Percentiles rank a stretch among this genome's conserved stretches.
These are phyloP conservation scores for Solanum hybrid DNA, from an alignment of 305 asterid genomes.

Conservation along the genomic window DNA sequence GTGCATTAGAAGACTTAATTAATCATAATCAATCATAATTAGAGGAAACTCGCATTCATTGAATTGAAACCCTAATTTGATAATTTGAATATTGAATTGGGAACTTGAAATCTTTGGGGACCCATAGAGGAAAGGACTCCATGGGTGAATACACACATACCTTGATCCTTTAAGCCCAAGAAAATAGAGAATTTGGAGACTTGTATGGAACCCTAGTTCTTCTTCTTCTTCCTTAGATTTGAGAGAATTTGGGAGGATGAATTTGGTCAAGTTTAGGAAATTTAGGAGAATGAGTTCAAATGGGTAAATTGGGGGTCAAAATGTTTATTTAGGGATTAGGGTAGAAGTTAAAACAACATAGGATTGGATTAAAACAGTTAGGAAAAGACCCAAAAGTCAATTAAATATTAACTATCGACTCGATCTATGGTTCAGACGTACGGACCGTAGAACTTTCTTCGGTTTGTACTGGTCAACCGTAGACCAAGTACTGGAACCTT, in stretches of 20 bases:
- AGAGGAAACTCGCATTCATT: not conserved
- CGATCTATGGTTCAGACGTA: not conserved
- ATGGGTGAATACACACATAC: not conserved
- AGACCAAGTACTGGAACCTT: not conserved
- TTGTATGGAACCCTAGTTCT: not conserved
- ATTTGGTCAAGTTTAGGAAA: not conserved
- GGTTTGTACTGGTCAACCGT: not conserved
- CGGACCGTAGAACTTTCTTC: not conserved
- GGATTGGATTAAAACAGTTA: not conserved
- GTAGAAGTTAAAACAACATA: not conserved
- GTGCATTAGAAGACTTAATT: not conserved
- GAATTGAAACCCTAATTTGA: not conserved
- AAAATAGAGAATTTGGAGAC: not conserved
- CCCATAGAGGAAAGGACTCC: not conserved
- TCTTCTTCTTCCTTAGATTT: not conserved
- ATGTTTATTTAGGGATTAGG: not conserved
- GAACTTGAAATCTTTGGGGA: not conserved
- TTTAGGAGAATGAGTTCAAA: not conserved
- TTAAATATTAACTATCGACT: not conserved
- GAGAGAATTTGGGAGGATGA: not conserved
- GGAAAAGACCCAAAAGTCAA: not conserved
- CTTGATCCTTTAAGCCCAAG: not conserved
- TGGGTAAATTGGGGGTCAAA: not conserved
- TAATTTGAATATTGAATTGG: not conserved
- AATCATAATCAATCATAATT: not conserved